These are phyloP conservation scores for Aspergillus versicolor DNA, from an alignment of 2,329 filamentous ascomycete species.

Conservation along the genomic window DNA sequence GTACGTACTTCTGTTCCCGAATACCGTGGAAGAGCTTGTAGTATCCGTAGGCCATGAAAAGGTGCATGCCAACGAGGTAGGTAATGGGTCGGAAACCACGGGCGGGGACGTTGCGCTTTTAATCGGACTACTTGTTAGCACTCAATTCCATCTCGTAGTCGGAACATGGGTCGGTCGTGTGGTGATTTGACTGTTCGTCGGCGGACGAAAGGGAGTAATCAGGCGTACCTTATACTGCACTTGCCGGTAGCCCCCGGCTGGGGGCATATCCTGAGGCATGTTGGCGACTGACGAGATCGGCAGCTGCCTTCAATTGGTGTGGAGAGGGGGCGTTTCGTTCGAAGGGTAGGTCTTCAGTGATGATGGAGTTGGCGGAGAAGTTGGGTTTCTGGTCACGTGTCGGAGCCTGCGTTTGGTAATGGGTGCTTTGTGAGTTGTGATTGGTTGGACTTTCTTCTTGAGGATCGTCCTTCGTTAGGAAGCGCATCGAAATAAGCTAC, in stretches of 20 bases:
- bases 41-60: constrained; percentile 85
- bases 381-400: constrained; percentile 30
- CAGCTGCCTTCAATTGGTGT: constrained; percentile 22
- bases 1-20: constrained; percentile 78
- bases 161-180: neutral
- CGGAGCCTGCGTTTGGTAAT: constrained; percentile 26
- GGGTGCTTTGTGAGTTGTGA: constrained; percentile 24
- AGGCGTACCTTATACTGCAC: constrained; percentile 88
- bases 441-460: constrained; percentile 22
- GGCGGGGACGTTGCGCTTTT: constrained; percentile 83
- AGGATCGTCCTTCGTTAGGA: neutral
- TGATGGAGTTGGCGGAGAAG: constrained; percentile 27
- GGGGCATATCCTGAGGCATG: constrained; percentile 99
- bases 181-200: neutral
- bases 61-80: constrained; percentile 73
- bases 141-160: constrained; percentile 5
- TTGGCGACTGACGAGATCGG: constrained; percentile 32
- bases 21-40: constrained; percentile 80
- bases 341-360: constrained; percentile 5
- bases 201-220: neutral
- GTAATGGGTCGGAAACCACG: constrained; percentile 83
- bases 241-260: constrained; percentile 87
- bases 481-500: neutral
- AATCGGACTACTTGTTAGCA: constrained; percentile 11
- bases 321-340: constrained; percentile 18